phyloP scores from a whole-genome alignment of 345 rosid genomes.

The Barbarea vulgaris region DNA sequence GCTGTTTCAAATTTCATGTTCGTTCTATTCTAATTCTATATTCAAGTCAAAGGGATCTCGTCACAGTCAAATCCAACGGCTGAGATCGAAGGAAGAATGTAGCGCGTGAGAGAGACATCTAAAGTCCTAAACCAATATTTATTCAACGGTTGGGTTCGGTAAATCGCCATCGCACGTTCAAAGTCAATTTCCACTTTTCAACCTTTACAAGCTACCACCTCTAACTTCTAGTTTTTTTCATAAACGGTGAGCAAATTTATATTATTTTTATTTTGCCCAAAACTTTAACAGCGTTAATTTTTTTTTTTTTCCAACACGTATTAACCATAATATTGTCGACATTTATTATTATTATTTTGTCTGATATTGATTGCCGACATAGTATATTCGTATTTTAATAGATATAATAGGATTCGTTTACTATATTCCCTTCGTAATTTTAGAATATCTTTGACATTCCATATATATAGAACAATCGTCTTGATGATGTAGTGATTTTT shows the following conservation, averaged over 20 bases:
- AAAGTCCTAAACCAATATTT: neutral
- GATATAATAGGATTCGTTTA: neutral
- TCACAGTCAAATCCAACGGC: slow-evolving; percentile 39
- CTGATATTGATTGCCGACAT: neutral
- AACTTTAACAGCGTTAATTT: neutral
- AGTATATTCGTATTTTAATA: neutral
- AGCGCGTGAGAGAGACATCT: slow-evolving; percentile 34
- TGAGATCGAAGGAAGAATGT: slow-evolving; percentile 11
- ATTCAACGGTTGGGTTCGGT: slow-evolving; percentile 34
- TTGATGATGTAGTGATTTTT: no score
- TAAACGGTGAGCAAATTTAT: neutral
- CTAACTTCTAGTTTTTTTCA: neutral
- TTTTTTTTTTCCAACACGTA: no score
- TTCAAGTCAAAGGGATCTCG: slow-evolving; percentile 19
- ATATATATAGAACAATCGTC: neutral
- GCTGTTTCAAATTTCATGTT: neutral
- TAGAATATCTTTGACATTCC: neutral
- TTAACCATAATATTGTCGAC: no score
- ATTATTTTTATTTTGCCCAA: neutral
- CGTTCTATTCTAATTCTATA: neutral
- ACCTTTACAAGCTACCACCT: slow-evolving; percentile 13
- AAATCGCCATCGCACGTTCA: slow-evolving; percentile 28
- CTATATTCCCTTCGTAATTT: no score
- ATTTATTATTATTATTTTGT: no score
- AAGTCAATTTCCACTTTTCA: slow-evolving; percentile 35